Percentiles rank a stretch among this genome's conserved stretches.
Conservation (phyloP, 306 rosid genomes). For the Luffa aegyptiaca region DNA sequence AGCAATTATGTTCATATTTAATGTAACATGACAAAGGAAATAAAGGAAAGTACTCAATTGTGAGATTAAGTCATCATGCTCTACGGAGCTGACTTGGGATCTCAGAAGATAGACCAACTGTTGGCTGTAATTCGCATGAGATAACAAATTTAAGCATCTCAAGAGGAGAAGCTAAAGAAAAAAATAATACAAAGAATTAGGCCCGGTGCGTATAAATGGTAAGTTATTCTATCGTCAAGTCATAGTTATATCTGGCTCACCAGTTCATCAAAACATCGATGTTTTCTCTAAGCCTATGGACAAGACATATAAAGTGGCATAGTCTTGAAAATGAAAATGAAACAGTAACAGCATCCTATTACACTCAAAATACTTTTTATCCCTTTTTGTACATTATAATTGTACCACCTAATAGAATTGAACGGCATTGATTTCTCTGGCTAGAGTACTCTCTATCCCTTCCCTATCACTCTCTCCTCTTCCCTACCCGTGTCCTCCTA, state of each 20-base stretch:
- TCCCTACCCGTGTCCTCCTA: not conserved
- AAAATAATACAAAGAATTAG: not conserved
- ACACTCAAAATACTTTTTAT: not conserved
- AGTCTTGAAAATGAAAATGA: not conserved
- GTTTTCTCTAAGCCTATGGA: not conserved
- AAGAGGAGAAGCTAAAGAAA: not conserved
- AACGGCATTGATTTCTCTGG: not conserved
- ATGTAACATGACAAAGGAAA: not conserved
- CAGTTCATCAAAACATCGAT: not conserved
- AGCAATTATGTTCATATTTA: constrained; percentile 5
- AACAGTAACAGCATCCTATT: not conserved
- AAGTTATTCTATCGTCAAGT: not conserved
- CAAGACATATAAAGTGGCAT: not conserved
- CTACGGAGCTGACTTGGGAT: not conserved
- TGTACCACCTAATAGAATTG: not conserved
- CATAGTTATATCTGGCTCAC: not conserved
- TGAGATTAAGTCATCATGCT: not conserved
- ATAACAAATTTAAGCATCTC: constrained; percentile 2
- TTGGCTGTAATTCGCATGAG: not conserved
- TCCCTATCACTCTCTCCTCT: not conserved
- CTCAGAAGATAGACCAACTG: not conserved
- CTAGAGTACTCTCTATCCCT: not conserved
- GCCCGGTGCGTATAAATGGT: not conserved
- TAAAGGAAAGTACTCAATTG: not conserved
- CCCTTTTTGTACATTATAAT: not conserved